phyloP scores from a whole-genome alignment of 441 rosid genomes.

The Erysimum pusillum region DNA sequence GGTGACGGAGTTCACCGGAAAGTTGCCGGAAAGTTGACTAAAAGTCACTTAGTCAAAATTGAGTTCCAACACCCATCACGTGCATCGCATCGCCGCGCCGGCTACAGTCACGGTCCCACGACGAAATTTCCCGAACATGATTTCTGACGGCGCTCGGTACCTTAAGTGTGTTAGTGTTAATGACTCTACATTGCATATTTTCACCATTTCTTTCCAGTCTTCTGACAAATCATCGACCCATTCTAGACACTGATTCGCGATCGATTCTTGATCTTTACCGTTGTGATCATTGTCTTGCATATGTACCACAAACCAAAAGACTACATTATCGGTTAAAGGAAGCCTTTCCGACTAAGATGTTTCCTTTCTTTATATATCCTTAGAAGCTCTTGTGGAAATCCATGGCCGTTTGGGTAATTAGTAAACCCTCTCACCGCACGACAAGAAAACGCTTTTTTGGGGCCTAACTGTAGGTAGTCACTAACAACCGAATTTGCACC shows the following conservation, averaged over 20 bases:
- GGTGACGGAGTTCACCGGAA: no score
- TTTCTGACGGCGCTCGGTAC: slow-evolving; percentile 58
- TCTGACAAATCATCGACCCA: slow-evolving; percentile 40
- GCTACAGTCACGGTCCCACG: slow-evolving; percentile 62
- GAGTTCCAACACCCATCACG: slow-evolving; percentile 49
- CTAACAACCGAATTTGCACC: slow-evolving; percentile 61
- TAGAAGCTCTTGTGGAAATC: slow-evolving; percentile 48
- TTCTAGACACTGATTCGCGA: slow-evolving; percentile 39
- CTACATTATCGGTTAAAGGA: slow-evolving; percentile 47
- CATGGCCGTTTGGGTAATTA: slow-evolving; percentile 55
- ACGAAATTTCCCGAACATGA: slow-evolving; percentile 44
- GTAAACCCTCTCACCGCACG: slow-evolving; percentile 58
- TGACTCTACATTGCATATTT: slow-evolving; percentile 40
- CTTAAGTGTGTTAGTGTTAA: slow-evolving; percentile 51
- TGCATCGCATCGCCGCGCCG: slow-evolving; percentile 78
- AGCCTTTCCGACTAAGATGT: slow-evolving; percentile 48
- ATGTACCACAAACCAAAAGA: slow-evolving; percentile 53
- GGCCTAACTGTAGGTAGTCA: slow-evolving; percentile 49
- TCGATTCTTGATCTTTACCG: slow-evolving; percentile 43
- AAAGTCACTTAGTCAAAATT: no score
- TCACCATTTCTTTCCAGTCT: slow-evolving; percentile 50
- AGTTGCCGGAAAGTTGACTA: no score
- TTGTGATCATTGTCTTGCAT: slow-evolving; percentile 30
- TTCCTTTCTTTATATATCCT: slow-evolving; percentile 17
- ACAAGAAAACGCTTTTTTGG: slow-evolving; percentile 35